Evolutionary conservation across 2,329 filamentous ascomycete species (phyloP).

Genomic region (Diaporthe caulivora): DNA sequence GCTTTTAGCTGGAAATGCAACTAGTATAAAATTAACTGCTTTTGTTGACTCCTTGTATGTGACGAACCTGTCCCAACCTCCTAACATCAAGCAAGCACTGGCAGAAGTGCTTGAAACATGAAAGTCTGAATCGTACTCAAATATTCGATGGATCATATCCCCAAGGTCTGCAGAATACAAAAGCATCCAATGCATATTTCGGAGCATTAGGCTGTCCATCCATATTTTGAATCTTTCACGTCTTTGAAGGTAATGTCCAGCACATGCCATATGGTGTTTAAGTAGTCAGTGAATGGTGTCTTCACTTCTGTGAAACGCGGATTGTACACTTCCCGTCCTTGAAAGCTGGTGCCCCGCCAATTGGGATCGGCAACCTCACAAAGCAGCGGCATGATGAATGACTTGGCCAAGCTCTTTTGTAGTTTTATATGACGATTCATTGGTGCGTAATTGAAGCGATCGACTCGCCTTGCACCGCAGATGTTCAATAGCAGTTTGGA

Average conservation of each 20-base stretch:
- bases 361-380: not conserved
- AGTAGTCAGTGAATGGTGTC: not conserved
- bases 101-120: not conserved
- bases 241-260: no score
- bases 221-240: no score
- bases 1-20: not conserved
- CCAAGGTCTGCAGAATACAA: not conserved
- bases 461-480: not conserved
- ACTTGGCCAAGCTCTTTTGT: rapidly evolving
- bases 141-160: not conserved
- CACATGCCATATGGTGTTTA: not conserved
- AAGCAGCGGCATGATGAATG: not conserved
- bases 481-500: not conserved
- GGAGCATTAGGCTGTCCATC: no score
- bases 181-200: not conserved
- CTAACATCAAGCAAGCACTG: rapidly evolving
- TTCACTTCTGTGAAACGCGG: not conserved
- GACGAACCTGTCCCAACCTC: rapidly evolving
- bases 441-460: no score
- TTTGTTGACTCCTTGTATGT: no score
- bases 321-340: no score
- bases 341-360: not conserved
- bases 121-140: not conserved
- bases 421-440: no score
- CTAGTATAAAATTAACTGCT: not conserved